A percentile compares a stretch with the other conserved stretches of the same genome.
Conservation (phyloP, 1,139 yeast genomes). For the Scheffersomyces insectosa region DNA sequence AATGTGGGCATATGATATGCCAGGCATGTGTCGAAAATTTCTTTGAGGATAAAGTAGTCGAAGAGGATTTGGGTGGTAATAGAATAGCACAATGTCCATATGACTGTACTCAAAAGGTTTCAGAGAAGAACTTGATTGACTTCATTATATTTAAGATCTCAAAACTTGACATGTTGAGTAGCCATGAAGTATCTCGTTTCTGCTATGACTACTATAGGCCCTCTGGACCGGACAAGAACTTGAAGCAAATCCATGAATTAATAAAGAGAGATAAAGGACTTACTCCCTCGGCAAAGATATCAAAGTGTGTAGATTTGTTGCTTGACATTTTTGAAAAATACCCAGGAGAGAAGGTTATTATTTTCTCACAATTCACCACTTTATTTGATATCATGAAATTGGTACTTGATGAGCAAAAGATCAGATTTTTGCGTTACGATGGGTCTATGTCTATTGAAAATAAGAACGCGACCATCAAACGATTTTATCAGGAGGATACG, state of each 20-base stretch:
- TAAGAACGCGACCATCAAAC: constrained; percentile 61
- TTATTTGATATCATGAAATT: constrained; percentile 70
- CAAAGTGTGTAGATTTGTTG: constrained; percentile 48
- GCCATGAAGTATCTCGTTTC: constrained; percentile 7
- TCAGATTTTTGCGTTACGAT: constrained; percentile 66
- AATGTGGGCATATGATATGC: constrained; percentile 75
- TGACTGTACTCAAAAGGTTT: constrained; percentile 44
- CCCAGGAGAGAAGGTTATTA: constrained; percentile 64
- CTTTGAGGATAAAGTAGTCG: constrained; percentile 42
- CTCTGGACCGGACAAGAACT: constrained; percentile 3
- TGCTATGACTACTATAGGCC: constrained; percentile 7
- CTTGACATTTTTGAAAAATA: constrained; percentile 38
- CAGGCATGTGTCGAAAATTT: constrained; percentile 57
- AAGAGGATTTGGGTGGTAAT: constrained; percentile 32
- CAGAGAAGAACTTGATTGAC: constrained; percentile 46
- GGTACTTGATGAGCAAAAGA: constrained; percentile 48
- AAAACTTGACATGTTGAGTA: constrained; percentile 15
- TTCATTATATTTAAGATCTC: constrained; percentile 54
- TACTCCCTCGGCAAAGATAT: constrained; percentile 56
- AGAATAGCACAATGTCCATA: constrained; percentile 50
- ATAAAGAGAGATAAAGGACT: constrained; percentile 27
- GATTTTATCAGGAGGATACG: constrained; percentile 59
- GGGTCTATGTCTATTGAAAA: constrained; percentile 74
- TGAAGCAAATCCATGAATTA: constrained; percentile 25
- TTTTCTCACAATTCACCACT: constrained; percentile 84